These are phyloP conservation scores for Naganishia sp. DNA, from an alignment of 1,284 basidiomycete genomes.

Conservation along the genomic window DNA sequence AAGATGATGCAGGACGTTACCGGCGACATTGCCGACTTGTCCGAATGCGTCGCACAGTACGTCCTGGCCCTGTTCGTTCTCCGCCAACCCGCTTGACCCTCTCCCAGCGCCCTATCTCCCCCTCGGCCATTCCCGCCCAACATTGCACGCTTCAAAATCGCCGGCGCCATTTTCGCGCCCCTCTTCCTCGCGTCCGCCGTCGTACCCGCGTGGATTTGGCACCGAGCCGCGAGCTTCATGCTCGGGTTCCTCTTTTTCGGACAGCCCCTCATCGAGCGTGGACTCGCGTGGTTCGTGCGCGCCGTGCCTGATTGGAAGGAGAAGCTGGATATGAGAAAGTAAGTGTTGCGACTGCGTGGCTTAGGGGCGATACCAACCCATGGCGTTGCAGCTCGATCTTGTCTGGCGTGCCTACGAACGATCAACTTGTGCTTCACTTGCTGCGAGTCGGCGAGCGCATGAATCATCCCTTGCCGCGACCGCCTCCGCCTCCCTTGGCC, in stretches of 20 bases:
- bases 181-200: slow-evolving; percentile 53
- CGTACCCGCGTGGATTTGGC: slow-evolving; percentile 56
- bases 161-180: slow-evolving; percentile 50
- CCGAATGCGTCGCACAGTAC: slow-evolving; percentile 54
- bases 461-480: slow-evolving; percentile 48
- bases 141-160: slow-evolving; percentile 53
- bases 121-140: slow-evolving; percentile 51
- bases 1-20: slow-evolving; percentile 52
- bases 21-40: slow-evolving; percentile 51
- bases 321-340: slow-evolving; percentile 57
- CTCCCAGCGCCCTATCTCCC: slow-evolving; percentile 50
- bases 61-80: slow-evolving; percentile 28
- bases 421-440: slow-evolving; percentile 61
- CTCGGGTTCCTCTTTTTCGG: slow-evolving; percentile 61
- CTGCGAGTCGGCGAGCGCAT: slow-evolving; percentile 58
- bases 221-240: slow-evolving; percentile 55
- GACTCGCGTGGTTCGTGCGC: slow-evolving; percentile 53
- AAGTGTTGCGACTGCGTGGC: slow-evolving; percentile 30
- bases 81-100: not conserved
- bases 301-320: slow-evolving; percentile 59
- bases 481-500: slow-evolving; percentile 48
- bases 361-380: slow-evolving; percentile 2
- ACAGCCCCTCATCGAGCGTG: slow-evolving; percentile 57
- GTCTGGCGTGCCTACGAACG: slow-evolving; percentile 61
- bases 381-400: slow-evolving; percentile 54